These are phyloP conservation scores for Canna indica DNA, from an alignment of 176 grass and related monocot species.

Conservation along the genomic window DNA sequence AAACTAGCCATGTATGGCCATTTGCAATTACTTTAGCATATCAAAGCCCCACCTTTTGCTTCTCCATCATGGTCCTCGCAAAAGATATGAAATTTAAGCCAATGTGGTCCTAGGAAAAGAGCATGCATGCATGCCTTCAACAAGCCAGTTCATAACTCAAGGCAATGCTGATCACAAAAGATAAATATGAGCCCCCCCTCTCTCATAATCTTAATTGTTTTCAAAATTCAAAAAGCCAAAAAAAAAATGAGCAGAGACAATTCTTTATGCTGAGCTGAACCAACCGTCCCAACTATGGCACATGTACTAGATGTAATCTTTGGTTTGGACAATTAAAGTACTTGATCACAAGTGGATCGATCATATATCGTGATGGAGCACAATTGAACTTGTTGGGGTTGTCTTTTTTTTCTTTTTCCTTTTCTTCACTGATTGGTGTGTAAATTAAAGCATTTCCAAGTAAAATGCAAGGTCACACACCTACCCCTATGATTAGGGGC, in stretches of 20 bases:
- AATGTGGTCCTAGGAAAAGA: neutral
- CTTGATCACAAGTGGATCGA: too few species aligned
- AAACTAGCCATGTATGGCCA: slow-evolving; percentile 1
- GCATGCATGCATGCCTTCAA: neutral
- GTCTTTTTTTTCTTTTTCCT: neutral
- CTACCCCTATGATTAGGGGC: neutral
- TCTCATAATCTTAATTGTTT: neutral
- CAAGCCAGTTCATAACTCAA: neutral
- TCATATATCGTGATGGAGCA: too few species aligned
- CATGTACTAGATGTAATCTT: too few species aligned
- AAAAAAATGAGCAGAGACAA: too few species aligned
- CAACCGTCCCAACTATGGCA: too few species aligned
- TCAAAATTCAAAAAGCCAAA: neutral
- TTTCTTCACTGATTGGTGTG: neutral
- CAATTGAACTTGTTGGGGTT: neutral
- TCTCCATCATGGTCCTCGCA: neutral
- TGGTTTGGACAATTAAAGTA: too few species aligned
- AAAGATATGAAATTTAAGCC: neutral
- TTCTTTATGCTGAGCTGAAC: too few species aligned
- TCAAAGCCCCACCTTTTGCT: neutral
- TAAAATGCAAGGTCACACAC: neutral
- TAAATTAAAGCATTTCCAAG: neutral
- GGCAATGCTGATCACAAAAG: neutral
- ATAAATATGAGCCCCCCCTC: neutral
- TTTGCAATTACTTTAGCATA: neutral